Percentiles rank a stretch among this genome's conserved stretches.
phyloP scores from a whole-genome alignment of 176 grass and related monocot genomes.

The Avena sativa region DNA sequence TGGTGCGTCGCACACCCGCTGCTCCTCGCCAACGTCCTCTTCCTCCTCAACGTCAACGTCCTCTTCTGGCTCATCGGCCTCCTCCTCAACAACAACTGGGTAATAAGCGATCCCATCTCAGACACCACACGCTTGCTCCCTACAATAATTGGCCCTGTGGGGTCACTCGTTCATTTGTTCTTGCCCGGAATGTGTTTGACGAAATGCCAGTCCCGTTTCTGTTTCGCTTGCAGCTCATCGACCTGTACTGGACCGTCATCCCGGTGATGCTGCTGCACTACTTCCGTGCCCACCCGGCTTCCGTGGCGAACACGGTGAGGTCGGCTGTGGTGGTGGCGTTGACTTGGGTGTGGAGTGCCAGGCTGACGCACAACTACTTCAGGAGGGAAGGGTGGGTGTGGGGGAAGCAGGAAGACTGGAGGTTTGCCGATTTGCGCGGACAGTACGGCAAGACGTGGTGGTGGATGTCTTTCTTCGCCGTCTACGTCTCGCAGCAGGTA shows the following conservation, averaged over 20 bases:
- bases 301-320: conserved; percentile 43
- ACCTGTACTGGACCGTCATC: conserved; percentile 97
- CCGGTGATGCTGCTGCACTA: conserved; percentile 88
- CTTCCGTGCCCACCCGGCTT: conserved; percentile 71
- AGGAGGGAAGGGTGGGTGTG: conserved; percentile 80
- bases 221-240: conserved; percentile 68
- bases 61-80: conserved; percentile 94
- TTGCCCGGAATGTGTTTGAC: conserved; percentile 11
- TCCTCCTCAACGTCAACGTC: conserved; percentile 90
- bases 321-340: conserved; percentile 54
- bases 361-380: conserved; percentile 95
- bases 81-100: conserved; percentile 92
- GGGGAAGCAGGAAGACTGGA: conserved; percentile 86
- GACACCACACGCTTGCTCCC: background rate
- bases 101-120: conserved; percentile 16
- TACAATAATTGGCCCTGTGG: background rate
- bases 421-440: conserved; percentile 79
- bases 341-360: conserved; percentile 82
- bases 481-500: conserved; percentile 92
- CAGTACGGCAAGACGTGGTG: conserved; percentile 85
- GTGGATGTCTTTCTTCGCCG: conserved; percentile 95
- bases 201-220: conserved; percentile 18
- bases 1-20: conserved; percentile 82
- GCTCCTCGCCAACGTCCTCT: conserved; percentile 83
- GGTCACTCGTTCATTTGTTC: background rate